These are phyloP conservation scores for Xylariaceae sp. DNA, from an alignment of 2,329 filamentous ascomycete genomes.

Conservation along the genomic window DNA sequence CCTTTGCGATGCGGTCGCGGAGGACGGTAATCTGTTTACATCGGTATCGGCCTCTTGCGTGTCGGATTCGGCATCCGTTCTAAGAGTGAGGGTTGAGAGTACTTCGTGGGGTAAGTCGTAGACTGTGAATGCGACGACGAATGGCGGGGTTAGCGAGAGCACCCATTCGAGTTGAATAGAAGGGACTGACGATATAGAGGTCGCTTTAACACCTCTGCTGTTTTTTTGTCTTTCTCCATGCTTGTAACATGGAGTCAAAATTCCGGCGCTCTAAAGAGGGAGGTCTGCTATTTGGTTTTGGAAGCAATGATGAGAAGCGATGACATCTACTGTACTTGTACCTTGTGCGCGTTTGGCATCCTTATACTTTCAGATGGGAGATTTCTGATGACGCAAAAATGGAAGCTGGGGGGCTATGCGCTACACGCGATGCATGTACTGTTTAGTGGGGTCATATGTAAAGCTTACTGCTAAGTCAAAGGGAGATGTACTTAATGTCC, in stretches of 20 bases:
- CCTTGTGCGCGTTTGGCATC: no score
- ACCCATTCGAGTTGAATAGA: conserved; percentile 1
- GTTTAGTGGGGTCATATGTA: no score
- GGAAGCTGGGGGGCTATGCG: no score
- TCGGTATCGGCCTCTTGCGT: conserved; percentile 26
- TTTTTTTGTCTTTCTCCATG: conserved; percentile 31
- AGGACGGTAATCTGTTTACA: conserved; percentile 19
- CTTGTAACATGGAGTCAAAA: no score
- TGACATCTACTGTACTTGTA: neutral
- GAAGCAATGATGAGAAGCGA: no score
- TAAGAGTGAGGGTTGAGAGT: conserved; percentile 59
- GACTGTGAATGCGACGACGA: conserved; percentile 45
- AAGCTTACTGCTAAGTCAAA: no score
- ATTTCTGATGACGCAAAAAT: neutral
- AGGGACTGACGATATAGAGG: conserved; percentile 44
- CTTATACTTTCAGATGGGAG: neutral
- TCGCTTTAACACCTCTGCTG: conserved; percentile 43
- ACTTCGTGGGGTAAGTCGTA: conserved; percentile 78
- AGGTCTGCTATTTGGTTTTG: no score
- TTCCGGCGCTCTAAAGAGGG: no score
- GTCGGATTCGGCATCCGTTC: conserved; percentile 37
- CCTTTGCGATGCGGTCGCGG: conserved; percentile 19
- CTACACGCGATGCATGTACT: no score
- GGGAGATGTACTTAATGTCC: no score
- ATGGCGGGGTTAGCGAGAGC: conserved; percentile 19